These are phyloP conservation scores for Ascochyta clinopodiicola DNA, from an alignment of 2,329 filamentous ascomycete species.

Conservation along the genomic window DNA sequence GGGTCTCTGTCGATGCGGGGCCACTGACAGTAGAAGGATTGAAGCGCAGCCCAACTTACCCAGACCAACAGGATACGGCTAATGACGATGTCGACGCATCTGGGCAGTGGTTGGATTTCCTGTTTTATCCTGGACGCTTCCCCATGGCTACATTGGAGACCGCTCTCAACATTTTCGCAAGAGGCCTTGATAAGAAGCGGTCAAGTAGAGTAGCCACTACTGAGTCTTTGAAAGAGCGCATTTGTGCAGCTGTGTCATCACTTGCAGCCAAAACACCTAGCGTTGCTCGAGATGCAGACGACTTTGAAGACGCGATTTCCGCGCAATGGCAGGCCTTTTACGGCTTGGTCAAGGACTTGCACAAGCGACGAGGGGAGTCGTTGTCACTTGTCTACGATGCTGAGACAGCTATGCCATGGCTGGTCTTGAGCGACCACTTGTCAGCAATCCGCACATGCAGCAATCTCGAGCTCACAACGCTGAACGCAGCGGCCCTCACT, in stretches of 20 bases:
- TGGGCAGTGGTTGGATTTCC: slow-evolving; percentile 84
- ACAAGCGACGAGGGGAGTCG: slow-evolving; percentile 83
- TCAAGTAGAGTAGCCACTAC: slow-evolving; percentile 37
- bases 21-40: slow-evolving; percentile 51
- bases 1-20: slow-evolving; percentile 54
- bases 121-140: slow-evolving; percentile 85
- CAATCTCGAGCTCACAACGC: slow-evolving; percentile 73
- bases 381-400: slow-evolving; percentile 78
- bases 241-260: slow-evolving; percentile 74
- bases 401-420: slow-evolving; percentile 76
- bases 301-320: slow-evolving; percentile 76
- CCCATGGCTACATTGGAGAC: slow-evolving; percentile 81
- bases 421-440: slow-evolving; percentile 81
- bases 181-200: slow-evolving; percentile 56
- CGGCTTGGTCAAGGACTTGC: slow-evolving; percentile 81
- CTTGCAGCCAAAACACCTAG: slow-evolving; percentile 70
- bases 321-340: slow-evolving; percentile 91
- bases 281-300: slow-evolving; percentile 74
- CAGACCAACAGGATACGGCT: slow-evolving; percentile 42
- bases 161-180: slow-evolving; percentile 80
- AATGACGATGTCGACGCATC: slow-evolving; percentile 57
- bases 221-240: slow-evolving; percentile 73
- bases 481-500: slow-evolving; percentile 64
- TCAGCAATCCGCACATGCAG: slow-evolving; percentile 82
- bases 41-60: slow-evolving; percentile 47